A percentile compares a stretch with the other conserved stretches of the same genome.
Evolutionary conservation across 805 yeast species (phyloP).

Genomic region (Lachancea sp.): DNA sequence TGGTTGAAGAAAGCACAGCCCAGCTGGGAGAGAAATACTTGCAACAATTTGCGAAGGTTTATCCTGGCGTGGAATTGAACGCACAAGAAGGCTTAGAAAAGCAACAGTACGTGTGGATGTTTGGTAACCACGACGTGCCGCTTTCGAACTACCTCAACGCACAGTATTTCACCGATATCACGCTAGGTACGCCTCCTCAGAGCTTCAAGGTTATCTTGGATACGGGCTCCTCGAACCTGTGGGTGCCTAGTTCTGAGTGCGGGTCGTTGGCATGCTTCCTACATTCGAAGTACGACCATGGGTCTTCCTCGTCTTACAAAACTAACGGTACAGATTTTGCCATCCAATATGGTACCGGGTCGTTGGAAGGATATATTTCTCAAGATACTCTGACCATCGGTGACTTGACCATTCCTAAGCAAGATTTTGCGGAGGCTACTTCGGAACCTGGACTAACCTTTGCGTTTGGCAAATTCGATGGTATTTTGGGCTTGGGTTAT

Average conservation of each 20-base stretch:
- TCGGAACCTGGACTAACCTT: slow-evolving; percentile 96
- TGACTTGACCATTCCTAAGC: slow-evolving; percentile 67
- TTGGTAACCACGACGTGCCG: slow-evolving; percentile 62
- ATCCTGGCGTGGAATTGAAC: slow-evolving; percentile 35
- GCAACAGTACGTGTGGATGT: neutral
- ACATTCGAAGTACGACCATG: slow-evolving; percentile 86
- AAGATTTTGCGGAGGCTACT: slow-evolving; percentile 96
- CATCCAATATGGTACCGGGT: slow-evolving; percentile 89
- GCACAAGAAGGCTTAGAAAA: slow-evolving; percentile 13
- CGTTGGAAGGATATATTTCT: slow-evolving; percentile 86
- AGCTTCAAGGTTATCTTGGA: slow-evolving; percentile 88
- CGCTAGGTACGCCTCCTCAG: slow-evolving; percentile 91
- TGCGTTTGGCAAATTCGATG: slow-evolving; percentile 98
- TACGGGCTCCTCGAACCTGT: slow-evolving; percentile 93
- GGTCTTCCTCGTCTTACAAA: slow-evolving; percentile 73
- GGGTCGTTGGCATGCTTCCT: slow-evolving; percentile 91
- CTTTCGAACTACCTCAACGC: slow-evolving; percentile 92
- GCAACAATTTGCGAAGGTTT: slow-evolving; percentile 40
- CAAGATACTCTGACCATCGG: slow-evolving; percentile 79
- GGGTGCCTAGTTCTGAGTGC: slow-evolving; percentile 92
- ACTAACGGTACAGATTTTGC: slow-evolving; percentile 81
- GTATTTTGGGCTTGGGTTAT: slow-evolving; percentile 92
- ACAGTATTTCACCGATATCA: slow-evolving; percentile 89
- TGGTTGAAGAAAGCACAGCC: slow-evolving; percentile 27
- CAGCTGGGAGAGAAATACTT: slow-evolving; percentile 60